phyloP scores from a whole-genome alignment of 805 yeast genomes.

The Ogataea ganodermae region DNA sequence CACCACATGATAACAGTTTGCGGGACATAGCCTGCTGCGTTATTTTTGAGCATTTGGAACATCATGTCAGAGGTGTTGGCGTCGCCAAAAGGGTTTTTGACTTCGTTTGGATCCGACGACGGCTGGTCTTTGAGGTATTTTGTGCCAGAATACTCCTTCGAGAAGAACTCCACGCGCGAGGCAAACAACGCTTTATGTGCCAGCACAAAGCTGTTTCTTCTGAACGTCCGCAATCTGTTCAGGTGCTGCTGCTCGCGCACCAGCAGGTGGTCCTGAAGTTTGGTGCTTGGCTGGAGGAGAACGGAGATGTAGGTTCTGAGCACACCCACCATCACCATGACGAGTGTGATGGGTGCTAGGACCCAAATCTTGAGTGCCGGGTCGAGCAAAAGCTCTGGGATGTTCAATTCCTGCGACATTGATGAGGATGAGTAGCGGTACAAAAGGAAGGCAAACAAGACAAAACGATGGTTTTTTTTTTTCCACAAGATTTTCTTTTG shows the following conservation, averaged over 20 bases:
- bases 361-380: constrained; percentile 90
- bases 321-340: constrained; percentile 86
- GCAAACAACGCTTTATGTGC: constrained; percentile 51
- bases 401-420: constrained; percentile 22
- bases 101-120: constrained; percentile 38
- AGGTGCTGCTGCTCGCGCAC: constrained; percentile 67
- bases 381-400: constrained; percentile 66
- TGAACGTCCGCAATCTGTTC: constrained; percentile 57
- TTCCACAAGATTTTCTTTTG: neutral
- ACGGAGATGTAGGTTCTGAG: constrained; percentile 67
- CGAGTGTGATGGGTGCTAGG: constrained; percentile 81
- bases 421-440: neutral
- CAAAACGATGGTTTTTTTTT: neutral
- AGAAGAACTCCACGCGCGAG: constrained; percentile 55
- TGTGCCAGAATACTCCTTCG: constrained; percentile 40
- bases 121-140: constrained; percentile 54
- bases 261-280: constrained; percentile 50
- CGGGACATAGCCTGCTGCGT: constrained; percentile 81
- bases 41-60: constrained; percentile 76
- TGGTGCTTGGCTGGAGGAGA: constrained; percentile 60
- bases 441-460: neutral
- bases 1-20: constrained; percentile 95
- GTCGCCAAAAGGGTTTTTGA: constrained; percentile 67
- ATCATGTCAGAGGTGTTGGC: constrained; percentile 71
- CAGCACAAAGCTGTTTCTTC: constrained; percentile 51